Percentiles rank a stretch among this genome's conserved stretches.
phyloP scores from a whole-genome alignment of 2,329 filamentous ascomycete species.

The Penicillium sp. region DNA sequence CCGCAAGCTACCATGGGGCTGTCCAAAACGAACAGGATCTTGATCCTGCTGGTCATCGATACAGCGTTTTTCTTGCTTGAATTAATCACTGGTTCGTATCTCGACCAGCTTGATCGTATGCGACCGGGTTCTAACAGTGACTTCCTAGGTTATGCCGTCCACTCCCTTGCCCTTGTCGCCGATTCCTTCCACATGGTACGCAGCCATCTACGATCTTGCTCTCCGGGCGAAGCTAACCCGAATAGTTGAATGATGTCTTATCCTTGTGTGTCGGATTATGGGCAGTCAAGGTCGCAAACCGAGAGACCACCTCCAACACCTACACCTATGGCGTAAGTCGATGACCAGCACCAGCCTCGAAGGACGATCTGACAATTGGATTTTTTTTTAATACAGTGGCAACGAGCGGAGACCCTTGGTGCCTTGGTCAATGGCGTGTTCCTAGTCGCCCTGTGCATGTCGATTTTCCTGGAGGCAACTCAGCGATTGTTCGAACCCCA shows the following conservation, averaged over 20 bases:
- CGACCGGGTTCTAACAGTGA: constrained; percentile 15
- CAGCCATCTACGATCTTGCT: constrained; percentile 9
- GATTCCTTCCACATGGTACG: constrained; percentile 97
- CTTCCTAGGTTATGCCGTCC: constrained; percentile 68
- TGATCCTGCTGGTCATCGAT: constrained; percentile 90
- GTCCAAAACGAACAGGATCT: constrained; percentile 89
- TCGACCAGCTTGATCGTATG: neutral
- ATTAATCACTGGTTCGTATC: constrained; percentile 63
- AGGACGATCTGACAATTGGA: constrained; percentile 11
- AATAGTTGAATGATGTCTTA: constrained; percentile 90
- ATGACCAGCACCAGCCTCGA: neutral
- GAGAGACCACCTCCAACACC: constrained; percentile 75
- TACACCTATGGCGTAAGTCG: constrained; percentile 86
- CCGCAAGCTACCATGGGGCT: constrained; percentile 62
- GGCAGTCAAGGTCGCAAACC: constrained; percentile 87
- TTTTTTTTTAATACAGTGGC: constrained; percentile 61
- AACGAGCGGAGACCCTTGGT: constrained; percentile 93
- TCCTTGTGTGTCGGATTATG: constrained; percentile 89
- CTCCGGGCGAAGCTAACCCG: neutral
- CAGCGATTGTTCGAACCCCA: constrained; percentile 90
- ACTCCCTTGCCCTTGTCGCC: constrained; percentile 88
- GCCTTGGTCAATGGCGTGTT: constrained; percentile 98
- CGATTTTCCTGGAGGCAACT: constrained; percentile 92
- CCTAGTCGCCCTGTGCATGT: constrained; percentile 90
- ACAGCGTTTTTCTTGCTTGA: constrained; percentile 86